These are phyloP conservation scores for Trichoderma hamatum DNA, from an alignment of 2,329 filamentous ascomycete genomes.

Conservation along the genomic window DNA sequence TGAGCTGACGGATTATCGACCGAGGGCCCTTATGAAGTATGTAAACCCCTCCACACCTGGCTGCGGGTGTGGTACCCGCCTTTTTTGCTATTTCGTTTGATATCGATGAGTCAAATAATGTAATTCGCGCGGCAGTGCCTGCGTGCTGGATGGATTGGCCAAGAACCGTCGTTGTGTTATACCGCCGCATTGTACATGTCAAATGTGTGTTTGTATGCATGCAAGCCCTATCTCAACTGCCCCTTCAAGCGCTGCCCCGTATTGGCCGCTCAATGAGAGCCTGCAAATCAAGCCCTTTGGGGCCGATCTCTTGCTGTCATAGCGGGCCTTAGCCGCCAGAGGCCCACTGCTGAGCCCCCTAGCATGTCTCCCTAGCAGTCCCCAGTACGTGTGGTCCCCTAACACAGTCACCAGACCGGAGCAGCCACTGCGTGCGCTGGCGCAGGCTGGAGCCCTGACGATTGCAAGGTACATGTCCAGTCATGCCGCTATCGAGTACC, in stretches of 20 bases:
- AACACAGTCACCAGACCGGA: slow-evolving; percentile 23
- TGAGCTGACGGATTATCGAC: neutral
- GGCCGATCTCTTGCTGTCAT: slow-evolving; percentile 14
- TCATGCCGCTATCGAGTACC: neutral
- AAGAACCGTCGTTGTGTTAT: neutral
- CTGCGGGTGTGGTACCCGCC: neutral
- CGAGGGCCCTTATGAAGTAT: neutral
- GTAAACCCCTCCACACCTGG: neutral
- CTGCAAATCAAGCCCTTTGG: neutral
- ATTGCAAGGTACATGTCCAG: neutral
- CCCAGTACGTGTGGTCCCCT: neutral
- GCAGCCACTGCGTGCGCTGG: slow-evolving; percentile 18
- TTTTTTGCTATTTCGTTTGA: neutral
- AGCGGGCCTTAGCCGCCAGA: slow-evolving; percentile 18
- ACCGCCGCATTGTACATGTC: neutral
- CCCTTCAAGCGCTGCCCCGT: neutral
- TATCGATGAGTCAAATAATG: neutral
- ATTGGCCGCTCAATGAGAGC: neutral
- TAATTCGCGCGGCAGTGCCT: slow-evolving; percentile 4
- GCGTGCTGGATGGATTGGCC: slow-evolving; percentile 16
- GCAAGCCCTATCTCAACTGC: slow-evolving; percentile 10
- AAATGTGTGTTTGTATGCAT: neutral
- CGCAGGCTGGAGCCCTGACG: slow-evolving; percentile 1
- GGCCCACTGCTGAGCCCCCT: slow-evolving; percentile 13
- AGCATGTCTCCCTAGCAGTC: neutral